Evolutionary conservation across 108 stramenopile genomes (phyloP), one percentile per base, ranked within the genome.

Genomic region (Cyclotella baltica): DNA sequence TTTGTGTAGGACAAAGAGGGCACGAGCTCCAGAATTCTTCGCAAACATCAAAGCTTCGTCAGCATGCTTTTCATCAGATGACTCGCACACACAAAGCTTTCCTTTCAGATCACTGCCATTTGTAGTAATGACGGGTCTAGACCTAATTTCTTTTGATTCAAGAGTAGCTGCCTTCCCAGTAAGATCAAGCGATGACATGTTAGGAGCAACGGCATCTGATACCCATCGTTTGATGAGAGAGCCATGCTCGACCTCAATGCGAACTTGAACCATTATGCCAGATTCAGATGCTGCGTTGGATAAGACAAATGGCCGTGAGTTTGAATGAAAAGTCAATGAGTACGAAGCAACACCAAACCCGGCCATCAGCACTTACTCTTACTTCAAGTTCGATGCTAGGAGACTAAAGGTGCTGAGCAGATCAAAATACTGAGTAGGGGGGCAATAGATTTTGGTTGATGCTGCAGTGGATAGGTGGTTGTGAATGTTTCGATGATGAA

Each of bases 221-320:
- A 62, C 33, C 61, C 61, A 62, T 37, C 61, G 61, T 62, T 33
- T 62, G 61, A 62, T 35, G 61, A 37, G 19, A 15, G 61, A 62
- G 31, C 34, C 61, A 36, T 62, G 33, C 36, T 62, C 61, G n/a
- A 62, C 35, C 61, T 62, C 61, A 33, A 62, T 11, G 61, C 61
- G 61, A 36, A 62, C 61, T 27, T 62, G 61, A 62, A 62, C n/a
- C 40, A n/a, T n/a, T n/a, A n/a, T n/a, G n/a, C n/a, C n/a, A n/a
- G n/a, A n/a, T n/a, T n/a, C n/a, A n/a, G n/a, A n/a, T n/a, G n/a
- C n/a, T n/a, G n/a, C n/a, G n/a, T n/a, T n/a, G n/a, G n/a, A n/a
- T n/a, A n/a, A n/a, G n/a, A n/a, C n/a, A n/a, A n/a, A n/a, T n/a
- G n/a, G n/a, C n/a, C n/a, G n/a, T n/a, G n/a, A n/a, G n/a, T n/a